A percentile compares a stretch with the other conserved stretches of the same genome.
Evolutionary conservation across 345 rosid genomes (phyloP).

Genomic region (Bruguiera gymnorhiza): DNA sequence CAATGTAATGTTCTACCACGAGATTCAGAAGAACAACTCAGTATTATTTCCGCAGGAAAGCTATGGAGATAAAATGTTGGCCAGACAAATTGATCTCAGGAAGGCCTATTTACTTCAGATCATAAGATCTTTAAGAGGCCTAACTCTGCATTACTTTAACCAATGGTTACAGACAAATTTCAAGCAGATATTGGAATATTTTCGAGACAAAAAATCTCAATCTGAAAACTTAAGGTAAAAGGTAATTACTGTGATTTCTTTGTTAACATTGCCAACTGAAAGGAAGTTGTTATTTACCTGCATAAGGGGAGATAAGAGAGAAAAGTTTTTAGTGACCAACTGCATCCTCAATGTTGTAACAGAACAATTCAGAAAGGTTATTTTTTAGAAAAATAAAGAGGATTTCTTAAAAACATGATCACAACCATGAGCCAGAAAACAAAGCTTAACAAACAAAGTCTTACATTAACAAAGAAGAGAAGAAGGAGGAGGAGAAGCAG

Average conservation of each 20-base stretch:
- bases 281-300: constrained; percentile 98
- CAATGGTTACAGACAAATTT: neutral
- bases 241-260: constrained; percentile 72
- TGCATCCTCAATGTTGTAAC: neutral
- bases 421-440: too few relatives aligned
- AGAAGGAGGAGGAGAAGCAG: too few relatives aligned
- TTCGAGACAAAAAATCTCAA: neutral
- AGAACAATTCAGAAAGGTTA: neutral
- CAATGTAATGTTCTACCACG: neutral
- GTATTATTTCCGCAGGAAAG: constrained; percentile 2
- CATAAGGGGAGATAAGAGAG: constrained; percentile 20
- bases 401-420: too few relatives aligned
- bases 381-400: too few relatives aligned
- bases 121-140: neutral
- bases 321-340: neutral
- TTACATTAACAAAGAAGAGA: too few relatives aligned
- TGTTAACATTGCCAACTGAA: constrained; percentile 87
- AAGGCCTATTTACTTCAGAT: constrained; percentile 1
- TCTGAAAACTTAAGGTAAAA: constrained; percentile 19
- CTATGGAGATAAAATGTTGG: neutral
- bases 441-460: too few relatives aligned
- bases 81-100: neutral
- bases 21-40: neutral
- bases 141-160: neutral
- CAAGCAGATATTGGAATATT: neutral